Conservation (phyloP, 768 basidiomycete species). For the Russula compacta region DNA sequence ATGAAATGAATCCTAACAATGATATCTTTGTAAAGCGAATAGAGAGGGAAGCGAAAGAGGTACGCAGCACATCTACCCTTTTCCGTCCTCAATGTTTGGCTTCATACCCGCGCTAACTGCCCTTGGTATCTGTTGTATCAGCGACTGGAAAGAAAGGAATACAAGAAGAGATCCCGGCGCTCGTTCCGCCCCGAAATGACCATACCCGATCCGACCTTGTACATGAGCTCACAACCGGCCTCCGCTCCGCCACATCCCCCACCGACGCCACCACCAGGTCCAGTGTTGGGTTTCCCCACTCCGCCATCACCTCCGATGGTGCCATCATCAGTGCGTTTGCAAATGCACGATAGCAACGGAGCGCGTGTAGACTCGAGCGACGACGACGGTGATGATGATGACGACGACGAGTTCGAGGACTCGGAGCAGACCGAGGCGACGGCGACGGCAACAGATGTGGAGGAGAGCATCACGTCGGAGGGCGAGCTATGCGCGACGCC, state of each 20-base stretch:
- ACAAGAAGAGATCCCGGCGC: slow-evolving; percentile 12
- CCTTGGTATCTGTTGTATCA: slow-evolving; percentile 3
- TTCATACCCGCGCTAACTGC: slow-evolving; percentile 10
- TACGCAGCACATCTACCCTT: slow-evolving; percentile 9
- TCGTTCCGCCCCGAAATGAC: slow-evolving; percentile 5
- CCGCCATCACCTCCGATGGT: slow-evolving; percentile 8
- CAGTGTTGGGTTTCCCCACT: slow-evolving; percentile 8
- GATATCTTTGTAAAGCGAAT: slow-evolving; percentile 10
- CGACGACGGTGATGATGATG: slow-evolving; percentile 10
- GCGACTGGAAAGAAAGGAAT: slow-evolving; percentile 23
- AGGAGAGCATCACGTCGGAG: slow-evolving; percentile 69
- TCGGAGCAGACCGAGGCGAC: slow-evolving; percentile 50
- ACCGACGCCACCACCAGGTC: neutral
- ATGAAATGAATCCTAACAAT: slow-evolving; percentile 2
- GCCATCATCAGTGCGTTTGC: neutral
- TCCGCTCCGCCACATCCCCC: neutral
- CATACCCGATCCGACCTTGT: neutral
- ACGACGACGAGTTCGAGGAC: slow-evolving; percentile 39
- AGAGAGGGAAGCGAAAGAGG: slow-evolving; percentile 17
- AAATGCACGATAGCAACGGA: slow-evolving; percentile 6
- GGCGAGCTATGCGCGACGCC: slow-evolving; percentile 37
- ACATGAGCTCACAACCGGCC: slow-evolving; percentile 4
- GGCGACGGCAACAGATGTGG: slow-evolving; percentile 57
- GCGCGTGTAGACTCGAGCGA: slow-evolving; percentile 23
- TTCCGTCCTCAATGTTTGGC: neutral